Conservation (phyloP, 164 flowering plant species). For the Vitis rupestris region DNA sequence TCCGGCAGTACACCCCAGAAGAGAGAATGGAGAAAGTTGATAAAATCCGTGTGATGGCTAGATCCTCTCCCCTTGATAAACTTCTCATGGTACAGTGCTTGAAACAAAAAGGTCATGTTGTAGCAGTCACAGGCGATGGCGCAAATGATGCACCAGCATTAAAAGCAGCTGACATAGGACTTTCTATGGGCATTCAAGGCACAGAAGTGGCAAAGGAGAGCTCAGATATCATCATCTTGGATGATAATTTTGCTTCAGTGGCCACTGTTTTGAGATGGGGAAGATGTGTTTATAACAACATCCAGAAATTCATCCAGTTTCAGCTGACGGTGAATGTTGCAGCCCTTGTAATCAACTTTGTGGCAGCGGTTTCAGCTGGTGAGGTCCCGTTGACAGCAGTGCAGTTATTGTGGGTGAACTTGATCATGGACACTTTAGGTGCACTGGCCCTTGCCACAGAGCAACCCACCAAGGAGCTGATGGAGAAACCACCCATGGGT, state of each 20-base stretch:
- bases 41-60: conserved; percentile 58
- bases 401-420: conserved; percentile 70
- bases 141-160: conserved; percentile 65
- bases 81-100: conserved; percentile 63
- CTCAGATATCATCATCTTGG: conserved; percentile 62
- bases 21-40: conserved; percentile 47
- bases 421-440: conserved; percentile 71
- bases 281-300: conserved; percentile 61
- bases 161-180: conserved; percentile 61
- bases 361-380: conserved; percentile 62
- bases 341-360: conserved; percentile 57
- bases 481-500: conserved; percentile 56
- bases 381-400: conserved; percentile 61
- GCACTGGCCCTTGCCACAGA: conserved; percentile 70
- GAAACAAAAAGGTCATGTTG: conserved; percentile 63
- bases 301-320: conserved; percentile 75
- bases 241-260: conserved; percentile 58
- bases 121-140: conserved; percentile 70
- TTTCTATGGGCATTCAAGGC: conserved; percentile 68
- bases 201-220: conserved; percentile 72
- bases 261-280: conserved; percentile 58
- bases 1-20: conserved; percentile 41
- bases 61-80: conserved; percentile 71
- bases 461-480: conserved; percentile 49
- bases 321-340: conserved; percentile 70